Percentiles rank a stretch among this genome's conserved stretches.
phyloP scores from a whole-genome alignment of 1,284 basidiomycete species.

The Fistulinella cinereoalba region DNA sequence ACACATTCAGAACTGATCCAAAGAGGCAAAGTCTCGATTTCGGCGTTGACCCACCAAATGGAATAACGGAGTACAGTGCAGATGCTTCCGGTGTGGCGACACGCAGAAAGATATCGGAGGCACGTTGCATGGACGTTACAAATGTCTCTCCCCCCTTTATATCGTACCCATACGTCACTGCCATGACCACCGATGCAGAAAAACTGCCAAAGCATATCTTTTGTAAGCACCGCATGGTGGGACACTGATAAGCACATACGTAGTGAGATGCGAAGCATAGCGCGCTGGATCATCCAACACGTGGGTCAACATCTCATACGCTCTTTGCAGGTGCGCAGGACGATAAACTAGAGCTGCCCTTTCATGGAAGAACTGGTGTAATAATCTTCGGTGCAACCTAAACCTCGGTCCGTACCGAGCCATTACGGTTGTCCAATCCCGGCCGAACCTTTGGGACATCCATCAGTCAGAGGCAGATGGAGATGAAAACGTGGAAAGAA shows the following conservation, averaged over 20 bases:
- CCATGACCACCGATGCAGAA: constrained; percentile 12
- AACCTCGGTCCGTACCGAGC: constrained; percentile 14
- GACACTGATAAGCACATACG: constrained; percentile 4
- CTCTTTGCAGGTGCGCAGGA: constrained; percentile 13
- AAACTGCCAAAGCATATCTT: constrained; percentile 7
- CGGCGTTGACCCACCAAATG: too few relatives aligned
- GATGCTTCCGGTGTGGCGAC: constrained; percentile 1
- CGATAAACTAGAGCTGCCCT: constrained; percentile 13
- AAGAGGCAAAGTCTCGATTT: neutral
- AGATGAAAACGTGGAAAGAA: neutral
- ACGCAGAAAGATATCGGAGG: constrained; percentile 3
- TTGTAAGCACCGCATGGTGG: neutral
- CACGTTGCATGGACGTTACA: constrained; percentile 12
- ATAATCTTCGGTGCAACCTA: constrained; percentile 12
- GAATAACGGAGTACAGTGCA: constrained; percentile 6
- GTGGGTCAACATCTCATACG: constrained; percentile 9
- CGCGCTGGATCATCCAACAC: constrained; percentile 6
- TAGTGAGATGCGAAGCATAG: constrained; percentile 12
- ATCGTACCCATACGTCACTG: constrained; percentile 19
- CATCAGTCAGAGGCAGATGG: neutral
- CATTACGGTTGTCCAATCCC: constrained; percentile 6
- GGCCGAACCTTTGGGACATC: constrained; percentile 14
- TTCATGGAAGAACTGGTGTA: constrained; percentile 16
- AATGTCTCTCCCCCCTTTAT: constrained; percentile 4
- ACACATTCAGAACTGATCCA: neutral